Evolutionary conservation across 345 rosid species (phyloP).

Genomic region (Dipteronia dyeriana): DNA sequence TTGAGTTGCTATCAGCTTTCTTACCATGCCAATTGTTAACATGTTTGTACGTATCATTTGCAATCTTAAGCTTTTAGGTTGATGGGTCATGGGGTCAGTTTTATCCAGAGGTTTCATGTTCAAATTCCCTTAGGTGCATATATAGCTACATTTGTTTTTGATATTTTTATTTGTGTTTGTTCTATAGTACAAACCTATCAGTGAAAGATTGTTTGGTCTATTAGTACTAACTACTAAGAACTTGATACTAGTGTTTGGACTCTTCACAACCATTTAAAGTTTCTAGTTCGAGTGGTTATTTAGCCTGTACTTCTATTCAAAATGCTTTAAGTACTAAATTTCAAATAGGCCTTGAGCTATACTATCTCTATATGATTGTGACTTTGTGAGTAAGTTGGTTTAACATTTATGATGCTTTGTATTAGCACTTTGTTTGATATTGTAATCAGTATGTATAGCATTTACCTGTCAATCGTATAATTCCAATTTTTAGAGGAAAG

Average conservation of each 20-base stretch:
- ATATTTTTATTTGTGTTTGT: not conserved
- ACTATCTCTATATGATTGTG: not conserved
- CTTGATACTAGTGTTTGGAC: not conserved
- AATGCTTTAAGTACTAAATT: not conserved
- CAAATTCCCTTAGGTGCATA: not conserved
- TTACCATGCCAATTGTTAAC: not conserved
- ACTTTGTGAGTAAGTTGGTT: not conserved
- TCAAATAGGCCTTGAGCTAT: not conserved
- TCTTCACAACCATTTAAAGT: not conserved
- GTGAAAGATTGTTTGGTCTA: not conserved
- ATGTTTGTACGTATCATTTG: not conserved
- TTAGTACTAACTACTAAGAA: not conserved
- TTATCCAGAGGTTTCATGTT: not conserved
- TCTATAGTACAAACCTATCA: not conserved
- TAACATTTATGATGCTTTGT: not conserved
- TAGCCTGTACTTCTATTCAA: not conserved
- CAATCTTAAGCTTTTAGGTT: not conserved
- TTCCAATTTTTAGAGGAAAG: not conserved
- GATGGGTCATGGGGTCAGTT: not conserved
- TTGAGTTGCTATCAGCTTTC: too few species aligned
- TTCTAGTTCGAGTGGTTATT: not conserved
- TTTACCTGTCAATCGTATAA: too few species aligned
- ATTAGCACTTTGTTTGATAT: not conserved
- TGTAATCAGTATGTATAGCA: not conserved
- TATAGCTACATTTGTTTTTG: not conserved